These are phyloP conservation scores for Naganishia cerealis DNA, from an alignment of 1,284 basidiomycete species.

Conservation along the genomic window DNA sequence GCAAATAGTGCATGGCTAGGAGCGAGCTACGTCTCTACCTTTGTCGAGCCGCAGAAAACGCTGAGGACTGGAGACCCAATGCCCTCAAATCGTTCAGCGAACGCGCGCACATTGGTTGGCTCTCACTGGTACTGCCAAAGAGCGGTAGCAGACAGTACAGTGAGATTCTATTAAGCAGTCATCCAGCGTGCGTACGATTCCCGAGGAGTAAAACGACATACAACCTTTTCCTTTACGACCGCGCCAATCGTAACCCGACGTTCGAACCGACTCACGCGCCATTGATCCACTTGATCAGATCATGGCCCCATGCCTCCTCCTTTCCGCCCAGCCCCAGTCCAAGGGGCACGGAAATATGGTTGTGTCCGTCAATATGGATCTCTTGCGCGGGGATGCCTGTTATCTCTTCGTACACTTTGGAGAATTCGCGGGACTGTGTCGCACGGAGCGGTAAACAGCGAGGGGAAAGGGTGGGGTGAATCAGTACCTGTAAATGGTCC, in stretches of 20 bases:
- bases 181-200: too few species aligned
- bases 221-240: background rate
- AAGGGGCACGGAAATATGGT: constrained; percentile 32
- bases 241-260: background rate
- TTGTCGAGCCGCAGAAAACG: too few species aligned
- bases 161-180: too few species aligned
- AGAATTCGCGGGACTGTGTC: constrained; percentile 25
- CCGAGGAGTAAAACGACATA: background rate
- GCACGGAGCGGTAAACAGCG: too few species aligned
- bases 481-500: background rate
- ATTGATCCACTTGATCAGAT: constrained; percentile 22
- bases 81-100: too few species aligned
- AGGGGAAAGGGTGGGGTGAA: background rate
- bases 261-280: background rate
- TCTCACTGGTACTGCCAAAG: too few species aligned
- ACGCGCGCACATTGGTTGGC: too few species aligned
- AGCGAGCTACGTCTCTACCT: too few species aligned
- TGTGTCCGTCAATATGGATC: constrained; percentile 24
- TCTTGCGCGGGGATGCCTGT: background rate
- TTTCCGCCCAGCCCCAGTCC: constrained; percentile 28
- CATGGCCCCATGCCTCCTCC: constrained; percentile 28
- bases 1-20: too few species aligned
- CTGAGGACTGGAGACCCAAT: too few species aligned
- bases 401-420: constrained; percentile 1
- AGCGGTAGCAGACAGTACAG: too few species aligned